Evolutionary conservation across 2,329 filamentous ascomycete genomes (phyloP), one percentile per base, ranked within the genome.

Genomic region (Gyromitra esculenta): DNA sequence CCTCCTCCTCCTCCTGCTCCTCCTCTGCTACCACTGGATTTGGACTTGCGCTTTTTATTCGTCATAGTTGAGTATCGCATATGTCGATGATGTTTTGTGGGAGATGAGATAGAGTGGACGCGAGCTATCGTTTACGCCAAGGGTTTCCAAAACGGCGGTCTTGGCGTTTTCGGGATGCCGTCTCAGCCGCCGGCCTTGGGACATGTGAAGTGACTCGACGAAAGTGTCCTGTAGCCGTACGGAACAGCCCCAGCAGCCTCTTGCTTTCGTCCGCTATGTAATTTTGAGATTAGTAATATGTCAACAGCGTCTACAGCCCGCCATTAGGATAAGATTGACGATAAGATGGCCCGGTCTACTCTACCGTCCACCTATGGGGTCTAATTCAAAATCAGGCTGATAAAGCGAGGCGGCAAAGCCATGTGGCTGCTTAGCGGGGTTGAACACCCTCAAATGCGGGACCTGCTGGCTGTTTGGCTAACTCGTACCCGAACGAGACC

Each of bases 21-120:
- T 3, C 62, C 43, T 18, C 54, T 52, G 35, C 50, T 25, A 31
- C 54, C 66, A 21, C 54, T 25, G 9, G 54, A 54, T 50, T 60
- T 69, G 54, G 66, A 69, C 41, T 69, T 69, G 31, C 66, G 66
- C 60, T 69, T 69, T 18, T 69, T 67, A 18, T 43, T 69, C 21
- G 66, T 60, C 66, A 69, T 69, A 11, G 65, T 59, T 57, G 65
- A 68, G 18, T 41, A 68, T 39, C 65, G 65, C 52, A 68, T 68
- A 13, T 45, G 54, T 41, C 39, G 66, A 50, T 15, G 66, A 39
- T 60, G 41, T 39, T 48, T 25, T 35, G 39, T n/a, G 15, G 21
- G 39, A 45, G 50, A 11, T 4, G 52, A 67, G 64, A 25, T 43
- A 8, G 11, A 41, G 21, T 11, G 15, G 31, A 50, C 5, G 66